Evolutionary conservation across 1,139 yeast genomes (phyloP).

Genomic region (Yamadazyma blattariae): DNA sequence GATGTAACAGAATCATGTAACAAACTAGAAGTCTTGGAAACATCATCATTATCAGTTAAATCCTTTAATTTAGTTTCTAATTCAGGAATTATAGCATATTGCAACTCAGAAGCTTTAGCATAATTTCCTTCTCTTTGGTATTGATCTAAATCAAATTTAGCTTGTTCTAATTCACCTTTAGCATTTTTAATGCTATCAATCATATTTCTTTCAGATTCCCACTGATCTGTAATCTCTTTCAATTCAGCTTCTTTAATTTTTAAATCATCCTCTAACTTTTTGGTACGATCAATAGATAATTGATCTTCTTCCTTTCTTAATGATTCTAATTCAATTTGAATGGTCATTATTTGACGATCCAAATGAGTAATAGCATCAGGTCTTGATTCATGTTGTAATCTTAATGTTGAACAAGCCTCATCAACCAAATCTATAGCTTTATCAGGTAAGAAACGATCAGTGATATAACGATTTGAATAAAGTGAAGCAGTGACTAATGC

Average conservation of each 20-base stretch:
- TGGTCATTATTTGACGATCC: slow-evolving; percentile 88
- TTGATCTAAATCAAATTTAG: slow-evolving; percentile 77
- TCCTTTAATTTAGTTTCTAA: slow-evolving; percentile 58
- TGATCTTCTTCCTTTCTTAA: slow-evolving; percentile 89
- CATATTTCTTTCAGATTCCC: slow-evolving; percentile 80
- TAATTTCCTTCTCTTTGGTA: slow-evolving; percentile 84
- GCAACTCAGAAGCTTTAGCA: slow-evolving; percentile 84
- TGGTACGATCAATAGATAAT: slow-evolving; percentile 71
- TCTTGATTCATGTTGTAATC: slow-evolving; percentile 94
- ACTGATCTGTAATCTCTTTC: slow-evolving; percentile 66
- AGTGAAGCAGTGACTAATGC: slow-evolving; percentile 94
- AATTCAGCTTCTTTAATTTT: slow-evolving; percentile 62
- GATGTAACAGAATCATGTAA: slow-evolving; percentile 92
- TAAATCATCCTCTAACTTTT: slow-evolving; percentile 63
- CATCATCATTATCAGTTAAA: slow-evolving; percentile 41
- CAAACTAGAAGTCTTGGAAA: slow-evolving; percentile 28
- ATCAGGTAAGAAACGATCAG: slow-evolving; percentile 90
- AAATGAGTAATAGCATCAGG: slow-evolving; percentile 91
- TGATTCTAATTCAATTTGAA: slow-evolving; percentile 91
- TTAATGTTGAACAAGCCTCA: slow-evolving; percentile 92
- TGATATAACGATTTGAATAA: slow-evolving; percentile 84
- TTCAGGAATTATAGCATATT: slow-evolving; percentile 81
- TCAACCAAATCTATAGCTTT: slow-evolving; percentile 95
- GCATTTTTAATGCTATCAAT: slow-evolving; percentile 76
- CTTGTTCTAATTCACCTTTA: slow-evolving; percentile 79